A percentile compares a stretch with the other conserved stretches of the same genome.
These are phyloP conservation scores for Arachnopeziza araneosa DNA, from an alignment of 2,329 filamentous ascomycete species.

Conservation along the genomic window DNA sequence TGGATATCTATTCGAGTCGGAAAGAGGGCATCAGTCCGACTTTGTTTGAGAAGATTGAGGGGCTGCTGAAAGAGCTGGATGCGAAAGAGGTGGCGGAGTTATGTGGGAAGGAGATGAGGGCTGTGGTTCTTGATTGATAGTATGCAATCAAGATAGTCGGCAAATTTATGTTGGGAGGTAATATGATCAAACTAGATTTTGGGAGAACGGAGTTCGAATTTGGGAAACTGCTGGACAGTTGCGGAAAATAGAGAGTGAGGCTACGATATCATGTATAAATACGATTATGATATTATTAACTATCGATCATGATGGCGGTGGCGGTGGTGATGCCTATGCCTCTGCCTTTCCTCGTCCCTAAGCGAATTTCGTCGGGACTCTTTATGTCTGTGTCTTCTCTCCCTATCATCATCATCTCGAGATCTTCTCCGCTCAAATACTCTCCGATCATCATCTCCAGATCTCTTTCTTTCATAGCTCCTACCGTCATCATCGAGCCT, in stretches of 20 bases:
- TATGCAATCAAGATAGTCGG: no score
- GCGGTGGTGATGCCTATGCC: slow-evolving; percentile 20
- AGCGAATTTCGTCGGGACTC: slow-evolving; percentile 17
- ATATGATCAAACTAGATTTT: background rate
- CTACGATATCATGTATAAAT: background rate
- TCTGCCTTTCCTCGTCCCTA: slow-evolving; percentile 17
- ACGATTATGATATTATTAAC: slow-evolving; percentile 1
- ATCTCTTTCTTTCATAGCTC: slow-evolving; percentile 7
- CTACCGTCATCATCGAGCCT: slow-evolving; percentile 32
- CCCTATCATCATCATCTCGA: slow-evolving; percentile 9
- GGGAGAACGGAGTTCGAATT: no score
- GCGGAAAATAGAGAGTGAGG: background rate
- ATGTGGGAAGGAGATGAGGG: slow-evolving; percentile 43
- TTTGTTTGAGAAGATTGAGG: slow-evolving; percentile 51
- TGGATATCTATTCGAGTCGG: slow-evolving; percentile 70
- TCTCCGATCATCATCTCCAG: slow-evolving; percentile 6
- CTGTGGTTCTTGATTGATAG: slow-evolving; percentile 31
- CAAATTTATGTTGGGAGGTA: no score
- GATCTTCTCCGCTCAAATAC: slow-evolving; percentile 6
- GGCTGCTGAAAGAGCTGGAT: slow-evolving; percentile 46
- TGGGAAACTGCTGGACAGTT: background rate
- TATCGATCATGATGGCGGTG: slow-evolving; percentile 19
- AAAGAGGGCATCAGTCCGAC: slow-evolving; percentile 52
- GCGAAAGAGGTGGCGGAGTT: slow-evolving; percentile 49
- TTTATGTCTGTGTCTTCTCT: slow-evolving; percentile 20